Percentiles rank a stretch among this genome's conserved stretches.
Conservation (phyloP, 2,329 filamentous ascomycete species). For the Sarocladium kiliense region DNA sequence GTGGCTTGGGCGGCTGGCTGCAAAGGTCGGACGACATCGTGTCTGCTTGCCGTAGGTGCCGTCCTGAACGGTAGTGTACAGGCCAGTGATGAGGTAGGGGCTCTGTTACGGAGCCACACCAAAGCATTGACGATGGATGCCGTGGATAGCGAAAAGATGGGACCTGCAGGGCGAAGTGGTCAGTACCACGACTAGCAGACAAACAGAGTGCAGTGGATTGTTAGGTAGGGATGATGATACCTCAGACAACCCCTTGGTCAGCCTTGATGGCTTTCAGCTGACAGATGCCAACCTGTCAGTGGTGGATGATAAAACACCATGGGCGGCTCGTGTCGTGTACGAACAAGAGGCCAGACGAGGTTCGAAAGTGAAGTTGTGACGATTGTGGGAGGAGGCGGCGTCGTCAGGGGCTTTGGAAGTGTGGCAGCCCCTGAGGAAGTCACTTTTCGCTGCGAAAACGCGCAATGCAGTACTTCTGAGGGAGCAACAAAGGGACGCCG, state of each 20-base stretch:
- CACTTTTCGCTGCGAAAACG: not conserved
- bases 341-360: not conserved
- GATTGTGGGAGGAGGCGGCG: not conserved
- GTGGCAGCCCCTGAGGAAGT: slow-evolving; percentile 5
- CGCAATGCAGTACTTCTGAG: not conserved
- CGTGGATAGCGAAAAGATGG: not conserved
- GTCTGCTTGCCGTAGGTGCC: no score
- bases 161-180: not conserved
- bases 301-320: not conserved
- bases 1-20: slow-evolving; percentile 5
- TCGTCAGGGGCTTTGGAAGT: not conserved
- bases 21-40: not conserved
- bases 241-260: not conserved
- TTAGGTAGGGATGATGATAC: not conserved
- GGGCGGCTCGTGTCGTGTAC: not conserved
- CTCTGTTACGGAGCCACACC: slow-evolving; percentile 1
- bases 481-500: not conserved
- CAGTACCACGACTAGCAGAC: not conserved
- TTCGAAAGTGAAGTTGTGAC: not conserved
- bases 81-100: slow-evolving; percentile 3
- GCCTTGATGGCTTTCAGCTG: not conserved
- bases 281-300: slow-evolving; percentile 1
- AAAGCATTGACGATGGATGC: not conserved
- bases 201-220: not conserved
- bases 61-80: no score